These are phyloP conservation scores for Suillus clintonianus DNA, from an alignment of 768 basidiomycete species.

Conservation along the genomic window DNA sequence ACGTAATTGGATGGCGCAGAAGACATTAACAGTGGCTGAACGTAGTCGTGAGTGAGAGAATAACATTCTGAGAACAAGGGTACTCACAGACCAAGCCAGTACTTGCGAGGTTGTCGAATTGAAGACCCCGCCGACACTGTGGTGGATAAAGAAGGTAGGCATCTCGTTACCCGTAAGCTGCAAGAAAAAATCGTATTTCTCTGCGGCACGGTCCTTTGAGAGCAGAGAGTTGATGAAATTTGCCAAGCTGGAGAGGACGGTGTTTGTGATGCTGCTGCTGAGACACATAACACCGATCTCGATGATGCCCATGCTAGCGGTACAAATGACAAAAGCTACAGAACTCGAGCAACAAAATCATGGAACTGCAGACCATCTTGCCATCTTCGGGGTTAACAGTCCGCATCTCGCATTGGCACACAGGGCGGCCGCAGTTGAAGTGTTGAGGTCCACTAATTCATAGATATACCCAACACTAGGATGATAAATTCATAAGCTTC, in stretches of 20 bases:
- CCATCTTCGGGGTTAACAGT: background rate
- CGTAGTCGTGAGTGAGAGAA: too few species aligned
- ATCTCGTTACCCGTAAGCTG: conserved; percentile 26
- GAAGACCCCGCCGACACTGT: conserved; percentile 32
- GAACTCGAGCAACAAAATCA: too few species aligned
- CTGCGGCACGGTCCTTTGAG: conserved; percentile 3
- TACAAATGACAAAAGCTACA: too few species aligned
- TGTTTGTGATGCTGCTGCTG: too few species aligned
- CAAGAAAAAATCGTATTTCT: conserved; percentile 36
- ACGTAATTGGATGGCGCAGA: conserved; percentile 17
- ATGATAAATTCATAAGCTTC: too few species aligned
- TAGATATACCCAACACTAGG: too few species aligned
- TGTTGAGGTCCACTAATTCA: too few species aligned
- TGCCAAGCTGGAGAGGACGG: conserved; percentile 25
- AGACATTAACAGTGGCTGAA: conserved; percentile 17
- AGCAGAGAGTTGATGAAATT: conserved; percentile 29
- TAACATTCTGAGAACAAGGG: too few species aligned
- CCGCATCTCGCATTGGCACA: conserved; percentile 33
- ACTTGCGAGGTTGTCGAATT: too few species aligned
- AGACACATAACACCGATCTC: too few species aligned
- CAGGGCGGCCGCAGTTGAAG: conserved; percentile 31
- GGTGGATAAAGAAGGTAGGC: conserved; percentile 42
- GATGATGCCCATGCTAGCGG: too few species aligned
- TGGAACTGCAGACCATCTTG: too few species aligned
- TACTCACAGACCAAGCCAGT: conserved; percentile 7